phyloP scores from a whole-genome alignment of 148 eudicot species.

The Chenopodium quinoa region DNA sequence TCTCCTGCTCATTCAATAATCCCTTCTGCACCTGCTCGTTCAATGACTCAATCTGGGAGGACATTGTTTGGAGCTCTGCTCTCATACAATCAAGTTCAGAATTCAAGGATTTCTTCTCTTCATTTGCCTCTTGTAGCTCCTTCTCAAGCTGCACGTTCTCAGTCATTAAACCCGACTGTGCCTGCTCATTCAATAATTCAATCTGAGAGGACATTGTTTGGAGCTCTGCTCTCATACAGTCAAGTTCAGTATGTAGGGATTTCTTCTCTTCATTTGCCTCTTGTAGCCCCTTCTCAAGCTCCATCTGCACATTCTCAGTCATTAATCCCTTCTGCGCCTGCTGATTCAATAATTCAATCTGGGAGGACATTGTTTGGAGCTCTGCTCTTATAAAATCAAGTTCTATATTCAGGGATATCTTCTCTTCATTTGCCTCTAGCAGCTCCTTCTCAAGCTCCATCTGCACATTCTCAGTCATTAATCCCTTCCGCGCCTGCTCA shows the following conservation, averaged over 20 bases:
- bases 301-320: constrained; percentile 39
- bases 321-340: constrained; percentile 32
- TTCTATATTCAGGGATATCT: constrained; percentile 33
- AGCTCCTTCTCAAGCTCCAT: constrained; percentile 28
- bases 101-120: too few species aligned
- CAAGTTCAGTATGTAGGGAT: constrained; percentile 25
- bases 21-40: too few species aligned
- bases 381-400: constrained; percentile 17
- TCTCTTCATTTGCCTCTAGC: constrained; percentile 23
- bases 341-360: constrained; percentile 34
- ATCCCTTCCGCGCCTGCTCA: constrained; percentile 29
- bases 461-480: not conserved
- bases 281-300: constrained; percentile 31
- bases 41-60: too few species aligned
- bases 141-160: too few species aligned
- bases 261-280: constrained; percentile 30
- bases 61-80: too few species aligned
- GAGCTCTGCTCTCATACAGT: constrained; percentile 14
- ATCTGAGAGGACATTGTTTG: constrained; percentile 30
- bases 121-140: too few species aligned
- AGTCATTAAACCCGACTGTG: constrained; percentile 15
- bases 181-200: constrained; percentile 33
- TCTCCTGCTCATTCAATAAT: too few species aligned
- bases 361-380: constrained; percentile 27
- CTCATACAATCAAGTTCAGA: too few species aligned